Base-by-base conservation (phyloP, 202 grass and related monocot genomes). In the Setaria viridis region DNA sequence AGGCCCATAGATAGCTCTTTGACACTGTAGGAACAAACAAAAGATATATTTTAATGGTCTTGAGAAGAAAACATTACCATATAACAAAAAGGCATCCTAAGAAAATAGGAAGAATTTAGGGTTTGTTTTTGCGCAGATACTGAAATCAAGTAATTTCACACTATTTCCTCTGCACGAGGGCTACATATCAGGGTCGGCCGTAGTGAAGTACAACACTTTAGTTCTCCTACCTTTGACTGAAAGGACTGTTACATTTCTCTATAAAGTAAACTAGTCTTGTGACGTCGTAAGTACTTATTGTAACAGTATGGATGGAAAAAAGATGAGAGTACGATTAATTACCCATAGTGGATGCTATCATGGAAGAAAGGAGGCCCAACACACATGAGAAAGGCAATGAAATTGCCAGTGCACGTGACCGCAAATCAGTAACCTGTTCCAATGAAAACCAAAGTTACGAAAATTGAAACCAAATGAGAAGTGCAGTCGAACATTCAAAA, bases 341-440 rank as follows among this genome's bases (percentile, higher is more conserved):
- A 96, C 97, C 97, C 93, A 96, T 94, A 77, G 90, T 94, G 13
- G 93, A 90, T 64, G 97, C 90, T 85, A 99, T 94, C 92, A 99
- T 96, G 86, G 97, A 99, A 33, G 97, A 96, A 59, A 99, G 85
- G 63, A 99, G 86, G 56, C 97, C 97, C 58, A 99, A 80, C 83
- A 99, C 92, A 30, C 90, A 96, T 39, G 93, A 95, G 84, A 96
- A 99, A 92, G 97, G 97, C 88, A 99, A 79, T 0, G 97, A 99
- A 83, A 99, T 92, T 35, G 97, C 93, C 53, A 99, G 90, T 72
- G 97, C 97, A 72, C 1, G 82, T 66, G 97, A 88, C 30, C 57
- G 76, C 90, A 99, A 46, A 81, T 91, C 64, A 45, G 81, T 64
- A 78, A 96, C 90, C 97, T 99, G 84, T 83, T 85, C 67, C 59